phyloP scores from a whole-genome alignment of 2,329 filamentous ascomycete species.

The Verticillium klebahnii region DNA sequence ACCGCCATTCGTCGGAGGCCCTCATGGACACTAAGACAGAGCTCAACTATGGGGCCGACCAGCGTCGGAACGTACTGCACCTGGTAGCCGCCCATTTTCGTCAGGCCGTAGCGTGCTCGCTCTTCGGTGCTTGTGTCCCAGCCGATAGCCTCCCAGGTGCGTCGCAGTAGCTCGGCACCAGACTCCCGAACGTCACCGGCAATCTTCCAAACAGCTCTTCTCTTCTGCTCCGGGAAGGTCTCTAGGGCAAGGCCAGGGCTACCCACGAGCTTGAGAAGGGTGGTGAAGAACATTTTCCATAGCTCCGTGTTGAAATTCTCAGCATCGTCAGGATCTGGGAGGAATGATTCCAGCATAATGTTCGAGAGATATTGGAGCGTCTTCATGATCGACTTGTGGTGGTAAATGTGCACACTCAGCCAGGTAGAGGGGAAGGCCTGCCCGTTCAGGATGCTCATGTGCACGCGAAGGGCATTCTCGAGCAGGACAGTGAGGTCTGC shows the following conservation, averaged over 20 bases:
- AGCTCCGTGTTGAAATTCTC: conserved; percentile 89
- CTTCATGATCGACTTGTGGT: conserved; percentile 85
- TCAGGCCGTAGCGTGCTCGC: conserved; percentile 68
- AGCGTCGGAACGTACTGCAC: conserved; percentile 95
- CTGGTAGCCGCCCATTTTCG: conserved; percentile 91
- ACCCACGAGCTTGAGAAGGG: conserved; percentile 81
- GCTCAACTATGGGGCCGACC: conserved; percentile 84
- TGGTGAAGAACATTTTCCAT: conserved; percentile 91
- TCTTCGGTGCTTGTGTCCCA: conserved; percentile 90
- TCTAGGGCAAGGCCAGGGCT: conserved; percentile 87
- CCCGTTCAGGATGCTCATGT: conserved; percentile 83
- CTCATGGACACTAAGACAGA: conserved; percentile 93
- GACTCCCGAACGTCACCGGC: conserved; percentile 92
- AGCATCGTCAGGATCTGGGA: conserved; percentile 86
- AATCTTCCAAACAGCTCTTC: conserved; percentile 97
- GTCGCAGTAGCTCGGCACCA: conserved; percentile 78
- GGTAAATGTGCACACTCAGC: conserved; percentile 90
- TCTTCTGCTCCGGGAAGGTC: conserved; percentile 94
- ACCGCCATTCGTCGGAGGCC: conserved; percentile 85
- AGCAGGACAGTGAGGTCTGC: conserved; percentile 72
- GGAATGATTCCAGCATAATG: conserved; percentile 75
- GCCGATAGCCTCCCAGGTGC: conserved; percentile 91
- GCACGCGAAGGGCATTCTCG: conserved; percentile 74
- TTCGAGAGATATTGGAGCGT: conserved; percentile 77
- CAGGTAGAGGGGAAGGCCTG: conserved; percentile 86